Evolutionary conservation across 345 rosid species (phyloP).

Genomic region (Salix caprea): DNA sequence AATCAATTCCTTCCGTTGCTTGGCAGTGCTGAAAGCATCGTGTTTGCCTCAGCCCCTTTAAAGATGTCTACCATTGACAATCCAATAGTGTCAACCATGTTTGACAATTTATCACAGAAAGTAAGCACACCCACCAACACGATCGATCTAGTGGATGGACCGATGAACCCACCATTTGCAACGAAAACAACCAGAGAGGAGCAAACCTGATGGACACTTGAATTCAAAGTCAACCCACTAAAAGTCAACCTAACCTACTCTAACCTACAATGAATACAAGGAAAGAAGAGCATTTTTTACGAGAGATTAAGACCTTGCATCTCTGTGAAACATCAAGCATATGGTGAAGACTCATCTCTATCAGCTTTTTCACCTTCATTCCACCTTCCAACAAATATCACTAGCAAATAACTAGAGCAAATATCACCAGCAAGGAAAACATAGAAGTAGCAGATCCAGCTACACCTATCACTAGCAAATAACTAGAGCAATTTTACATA

Average conservation of each 20-base stretch:
- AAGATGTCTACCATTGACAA: too few relatives aligned
- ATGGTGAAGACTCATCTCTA: slow-evolving; percentile 85
- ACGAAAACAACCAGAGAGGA: neutral
- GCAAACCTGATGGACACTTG: neutral
- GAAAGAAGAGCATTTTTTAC: neutral
- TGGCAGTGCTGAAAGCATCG: too few relatives aligned
- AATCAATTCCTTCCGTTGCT: too few relatives aligned
- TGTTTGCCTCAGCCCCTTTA: too few relatives aligned
- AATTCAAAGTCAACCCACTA: neutral
- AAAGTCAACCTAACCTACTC: neutral
- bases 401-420: neutral
- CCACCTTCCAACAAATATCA: slow-evolving; percentile 44
- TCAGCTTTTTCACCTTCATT: slow-evolving; percentile 88
- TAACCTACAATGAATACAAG: neutral
- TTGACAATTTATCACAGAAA: neutral
- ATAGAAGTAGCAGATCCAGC: too few relatives aligned
- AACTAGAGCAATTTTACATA: neutral
- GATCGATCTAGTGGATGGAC: neutral
- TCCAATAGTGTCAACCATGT: too few relatives aligned
- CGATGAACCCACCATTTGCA: neutral
- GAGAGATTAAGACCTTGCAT: slow-evolving; percentile 49
- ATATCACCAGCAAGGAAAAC: neutral
- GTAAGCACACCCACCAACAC: neutral
- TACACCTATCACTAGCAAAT: neutral
- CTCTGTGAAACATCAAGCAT: slow-evolving; percentile 73